Conservation (phyloP, 1,139 yeast genomes). For the Waltiozyma sp. region DNA sequence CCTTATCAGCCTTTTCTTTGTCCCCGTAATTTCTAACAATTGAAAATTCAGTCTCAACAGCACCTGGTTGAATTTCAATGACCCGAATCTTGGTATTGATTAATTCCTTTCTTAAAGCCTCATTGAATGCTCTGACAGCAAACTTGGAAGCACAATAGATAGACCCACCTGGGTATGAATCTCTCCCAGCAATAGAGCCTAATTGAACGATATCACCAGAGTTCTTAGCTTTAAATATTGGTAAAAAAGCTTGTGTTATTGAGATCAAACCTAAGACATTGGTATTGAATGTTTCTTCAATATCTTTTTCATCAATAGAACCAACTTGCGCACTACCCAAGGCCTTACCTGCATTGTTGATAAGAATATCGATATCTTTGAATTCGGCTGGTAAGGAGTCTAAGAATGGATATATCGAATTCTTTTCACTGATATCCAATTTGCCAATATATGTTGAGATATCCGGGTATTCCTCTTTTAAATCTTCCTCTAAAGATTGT, state of each 20-base stretch:
- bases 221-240: conserved; percentile 41
- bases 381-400: conserved; percentile 40
- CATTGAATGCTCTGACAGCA: conserved; percentile 67
- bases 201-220: conserved; percentile 73
- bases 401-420: conserved; percentile 42
- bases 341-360: conserved; percentile 82
- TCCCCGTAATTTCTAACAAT: conserved; percentile 70
- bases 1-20: conserved; percentile 51
- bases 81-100: conserved; percentile 66
- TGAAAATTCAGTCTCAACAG: conserved; percentile 82
- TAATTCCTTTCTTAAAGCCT: conserved; percentile 67
- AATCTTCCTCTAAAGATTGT: conserved; percentile 33
- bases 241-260: conserved; percentile 56
- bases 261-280: conserved; percentile 65
- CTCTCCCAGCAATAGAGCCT: conserved; percentile 85
- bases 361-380: conserved; percentile 49
- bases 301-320: conserved; percentile 38
- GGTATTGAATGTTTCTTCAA: conserved; percentile 57
- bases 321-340: conserved; percentile 61
- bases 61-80: conserved; percentile 80
- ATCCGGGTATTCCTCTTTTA: conserved; percentile 35
- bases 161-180: conserved; percentile 77
- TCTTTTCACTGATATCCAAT: conserved; percentile 50
- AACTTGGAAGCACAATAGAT: conserved; percentile 88
- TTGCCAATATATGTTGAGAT: conserved; percentile 36